phyloP scores from a whole-genome alignment of 2,329 filamentous ascomycete genomes.

The Fragosphaeria purpurea region DNA sequence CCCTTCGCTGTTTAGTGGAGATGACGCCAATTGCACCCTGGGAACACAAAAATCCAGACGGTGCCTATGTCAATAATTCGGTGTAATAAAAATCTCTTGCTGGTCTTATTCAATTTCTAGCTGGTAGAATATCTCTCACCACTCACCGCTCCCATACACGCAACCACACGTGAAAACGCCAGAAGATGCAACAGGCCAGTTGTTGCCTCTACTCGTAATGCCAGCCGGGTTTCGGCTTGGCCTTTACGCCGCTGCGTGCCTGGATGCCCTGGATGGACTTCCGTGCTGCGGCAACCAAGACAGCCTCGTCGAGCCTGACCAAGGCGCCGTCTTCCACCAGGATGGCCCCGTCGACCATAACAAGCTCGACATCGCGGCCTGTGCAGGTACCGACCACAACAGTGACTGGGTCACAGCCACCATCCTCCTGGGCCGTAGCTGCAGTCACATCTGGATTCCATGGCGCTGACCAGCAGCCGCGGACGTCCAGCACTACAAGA shows the following conservation, averaged over 20 bases:
- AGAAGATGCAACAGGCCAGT: too few relatives aligned
- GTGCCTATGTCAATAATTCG: too few relatives aligned
- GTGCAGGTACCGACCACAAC: conserved; percentile 19
- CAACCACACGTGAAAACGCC: too few relatives aligned
- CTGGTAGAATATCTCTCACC: too few relatives aligned
- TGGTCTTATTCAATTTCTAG: too few relatives aligned
- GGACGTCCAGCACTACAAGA: conserved; percentile 20
- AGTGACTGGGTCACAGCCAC: conserved; percentile 27
- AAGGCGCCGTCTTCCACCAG: conserved; percentile 16
- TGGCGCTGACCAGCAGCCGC: conserved; percentile 18
- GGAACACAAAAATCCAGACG: too few relatives aligned
- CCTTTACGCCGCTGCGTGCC: too few relatives aligned
- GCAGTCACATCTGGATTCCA: conserved; percentile 22
- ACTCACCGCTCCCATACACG: too few relatives aligned
- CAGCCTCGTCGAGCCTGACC: conserved; percentile 15
- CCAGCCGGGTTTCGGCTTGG: background rate
- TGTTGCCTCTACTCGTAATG: too few relatives aligned
- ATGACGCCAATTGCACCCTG: too few relatives aligned
- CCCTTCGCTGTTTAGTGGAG: too few relatives aligned
- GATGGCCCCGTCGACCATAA: conserved; percentile 18
- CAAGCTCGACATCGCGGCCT: conserved; percentile 16
- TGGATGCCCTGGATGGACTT: background rate
- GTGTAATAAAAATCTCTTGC: too few relatives aligned
- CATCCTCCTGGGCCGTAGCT: conserved; percentile 6
- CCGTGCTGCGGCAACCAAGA: conserved; percentile 8